Percentiles rank a stretch among this genome's conserved stretches.
Evolutionary conservation across 2,329 filamentous ascomycete species (phyloP).

Genomic region (Sclerotiophoma versabilis): DNA sequence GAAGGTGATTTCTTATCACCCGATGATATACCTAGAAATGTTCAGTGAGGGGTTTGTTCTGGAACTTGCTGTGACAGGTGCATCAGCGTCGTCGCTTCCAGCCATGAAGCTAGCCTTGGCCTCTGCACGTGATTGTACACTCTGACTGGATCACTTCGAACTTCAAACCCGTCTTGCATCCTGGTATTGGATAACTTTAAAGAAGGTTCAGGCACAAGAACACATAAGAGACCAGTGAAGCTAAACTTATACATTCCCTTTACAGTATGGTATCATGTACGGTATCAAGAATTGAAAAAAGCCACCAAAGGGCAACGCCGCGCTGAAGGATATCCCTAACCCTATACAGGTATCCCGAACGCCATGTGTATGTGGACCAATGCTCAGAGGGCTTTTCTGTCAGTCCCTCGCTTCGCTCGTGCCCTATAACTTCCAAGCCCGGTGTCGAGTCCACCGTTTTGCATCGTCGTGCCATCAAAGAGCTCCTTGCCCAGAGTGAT

Average conservation of each 20-base stretch:
- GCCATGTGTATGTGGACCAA: neutral
- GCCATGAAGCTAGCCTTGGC: conserved; percentile 12
- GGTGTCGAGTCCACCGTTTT: conserved; percentile 3
- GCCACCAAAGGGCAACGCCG: conserved; percentile 6
- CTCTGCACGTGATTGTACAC: conserved; percentile 6
- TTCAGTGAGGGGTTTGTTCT: neutral
- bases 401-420: conserved; percentile 6
- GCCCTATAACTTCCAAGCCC: conserved; percentile 8
- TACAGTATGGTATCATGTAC: conserved; percentile 10
- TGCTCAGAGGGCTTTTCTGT: conserved; percentile 9
- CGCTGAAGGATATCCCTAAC: conserved; percentile 2
- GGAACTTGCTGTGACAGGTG: neutral
- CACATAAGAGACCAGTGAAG: neutral
- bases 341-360: conserved; percentile 5
- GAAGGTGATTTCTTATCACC: neutral
- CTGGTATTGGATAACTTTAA: neutral
- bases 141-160: neutral
- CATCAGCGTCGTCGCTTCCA: conserved; percentile 15
- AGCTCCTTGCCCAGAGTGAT: conserved; percentile 71
- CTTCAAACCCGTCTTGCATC: neutral
- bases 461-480: conserved; percentile 56
- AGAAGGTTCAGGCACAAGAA: neutral
- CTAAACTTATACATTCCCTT: neutral
- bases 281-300: neutral
- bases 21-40: neutral